A percentile compares a stretch with the other conserved stretches of the same genome.
These are phyloP conservation scores for Stagonosporopsis chrysanthemi DNA, from an alignment of 2,329 filamentous ascomycete species.

Conservation along the genomic window DNA sequence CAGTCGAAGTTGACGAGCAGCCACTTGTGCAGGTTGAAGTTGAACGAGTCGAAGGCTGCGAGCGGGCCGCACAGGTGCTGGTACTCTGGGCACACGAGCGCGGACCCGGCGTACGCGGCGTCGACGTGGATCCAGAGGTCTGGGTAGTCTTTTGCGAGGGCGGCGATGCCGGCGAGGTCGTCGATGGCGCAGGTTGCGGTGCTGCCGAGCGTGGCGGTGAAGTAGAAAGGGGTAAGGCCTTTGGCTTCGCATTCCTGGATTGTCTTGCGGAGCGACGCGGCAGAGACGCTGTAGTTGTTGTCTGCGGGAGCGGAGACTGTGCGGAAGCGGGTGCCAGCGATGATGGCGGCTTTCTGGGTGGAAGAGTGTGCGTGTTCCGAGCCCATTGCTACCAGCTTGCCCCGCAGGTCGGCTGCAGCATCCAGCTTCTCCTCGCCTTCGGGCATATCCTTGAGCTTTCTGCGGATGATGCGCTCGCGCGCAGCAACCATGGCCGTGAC, in stretches of 20 bases:
- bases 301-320: slow-evolving; percentile 69
- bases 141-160: slow-evolving; percentile 61
- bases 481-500: slow-evolving; percentile 88
- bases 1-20: slow-evolving; percentile 91
- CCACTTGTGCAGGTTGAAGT: slow-evolving; percentile 99
- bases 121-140: slow-evolving; percentile 91
- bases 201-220: slow-evolving; percentile 84
- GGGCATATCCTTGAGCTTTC: slow-evolving; percentile 37
- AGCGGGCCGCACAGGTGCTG: slow-evolving; percentile 71
- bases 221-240: slow-evolving; percentile 83
- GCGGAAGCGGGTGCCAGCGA: slow-evolving; percentile 83
- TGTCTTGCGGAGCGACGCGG: slow-evolving; percentile 64
- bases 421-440: slow-evolving; percentile 57
- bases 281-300: slow-evolving; percentile 75
- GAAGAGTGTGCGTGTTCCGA: slow-evolving; percentile 82
- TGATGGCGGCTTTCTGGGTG: slow-evolving; percentile 85
- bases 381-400: slow-evolving; percentile 79
- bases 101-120: slow-evolving; percentile 88
- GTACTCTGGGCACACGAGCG: slow-evolving; percentile 82
- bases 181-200: slow-evolving; percentile 90
- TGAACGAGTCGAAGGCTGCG: slow-evolving; percentile 80
- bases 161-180: slow-evolving; percentile 74
- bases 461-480: slow-evolving; percentile 69
- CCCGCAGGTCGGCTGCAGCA: slow-evolving; percentile 69
- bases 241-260: slow-evolving; percentile 71